Evolutionary conservation across 148 eudicot species (phyloP).

Genomic region (Talinum fruticosum): DNA sequence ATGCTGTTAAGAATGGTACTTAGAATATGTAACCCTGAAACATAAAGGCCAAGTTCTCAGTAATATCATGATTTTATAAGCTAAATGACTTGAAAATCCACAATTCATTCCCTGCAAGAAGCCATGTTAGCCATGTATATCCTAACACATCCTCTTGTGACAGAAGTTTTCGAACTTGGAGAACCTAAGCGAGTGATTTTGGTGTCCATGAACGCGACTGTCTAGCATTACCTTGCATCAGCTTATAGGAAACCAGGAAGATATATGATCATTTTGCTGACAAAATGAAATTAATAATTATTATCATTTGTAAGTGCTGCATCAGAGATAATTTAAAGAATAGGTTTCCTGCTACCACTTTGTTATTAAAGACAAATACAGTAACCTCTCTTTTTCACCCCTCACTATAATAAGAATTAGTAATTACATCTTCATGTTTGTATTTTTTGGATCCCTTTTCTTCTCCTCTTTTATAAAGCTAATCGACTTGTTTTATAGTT

Average conservation of each 20-base stretch:
- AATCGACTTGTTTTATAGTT: neutral
- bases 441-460: neutral
- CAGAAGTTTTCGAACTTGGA: neutral
- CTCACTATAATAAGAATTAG: neutral
- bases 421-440: neutral
- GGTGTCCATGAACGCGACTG: neutral
- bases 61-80: neutral
- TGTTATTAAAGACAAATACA: slow-evolving; percentile 27
- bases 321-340: neutral
- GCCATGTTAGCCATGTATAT: neutral
- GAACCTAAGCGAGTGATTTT: neutral
- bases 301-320: slow-evolving; percentile 23
- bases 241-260: slow-evolving; percentile 7
- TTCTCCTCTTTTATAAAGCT: neutral
- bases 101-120: neutral
- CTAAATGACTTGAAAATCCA: neutral
- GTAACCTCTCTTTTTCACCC: neutral
- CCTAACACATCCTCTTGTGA: neutral
- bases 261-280: neutral
- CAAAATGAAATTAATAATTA: neutral
- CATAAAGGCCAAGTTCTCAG: no score
- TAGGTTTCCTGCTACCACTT: slow-evolving; percentile 1
- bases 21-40: neutral
- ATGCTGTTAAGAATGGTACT: neutral
- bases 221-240: slow-evolving; percentile 6